Base-by-base conservation (phyloP, 202 grass and related monocot genomes). In the Sporobolus alterniflorus region DNA sequence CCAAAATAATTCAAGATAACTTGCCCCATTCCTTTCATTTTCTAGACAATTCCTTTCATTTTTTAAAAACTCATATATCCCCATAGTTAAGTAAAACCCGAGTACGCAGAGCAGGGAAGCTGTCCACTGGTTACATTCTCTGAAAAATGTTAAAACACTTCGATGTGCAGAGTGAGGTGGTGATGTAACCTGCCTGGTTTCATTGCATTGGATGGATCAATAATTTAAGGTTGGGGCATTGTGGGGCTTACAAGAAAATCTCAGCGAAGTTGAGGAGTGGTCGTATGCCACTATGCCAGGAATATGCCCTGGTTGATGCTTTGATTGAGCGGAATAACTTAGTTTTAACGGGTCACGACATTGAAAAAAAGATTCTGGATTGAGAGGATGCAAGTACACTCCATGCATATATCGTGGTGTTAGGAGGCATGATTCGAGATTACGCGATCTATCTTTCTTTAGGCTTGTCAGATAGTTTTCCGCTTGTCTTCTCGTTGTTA, bases 251-350 rank as follows among this genome's bases (percentile, higher is more conserved):
- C 12, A 75, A 46, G 48, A 40, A 32, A 22, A 59, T 47, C 48
- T 70, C 42, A 61, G 11, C 49, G 15, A 50, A 39, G 62, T 40
- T 20, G 30, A 49, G 56, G 10, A 70, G 64, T 69, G 22, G 40
- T 46, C 62, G 82, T 77, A 84, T 70, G 32, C 42, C 75, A 61
- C 54, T 78, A 85, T 52, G 17, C 18, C 26, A 17, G 55, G 65
- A 64, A 78, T 70, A 71, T 78, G 31, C 31, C 1, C 8, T 36
- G 30, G 40, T 60, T 16, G 39, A 77, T 84, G 40, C 51, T 49
- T 17, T 69, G 11, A 16, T 16, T 59, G 5, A 20, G 5, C 33
- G 18, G 50, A 75, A 67, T 36, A 55, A 28, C 4, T 55, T 83
- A 22, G 28, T 48, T 41, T 52, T 52, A 17, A 41, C 41, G 12